Evolutionary conservation across 805 yeast species (phyloP), one percentile per base, ranked within the genome.

Genomic region (Komagataella pastoris): DNA sequence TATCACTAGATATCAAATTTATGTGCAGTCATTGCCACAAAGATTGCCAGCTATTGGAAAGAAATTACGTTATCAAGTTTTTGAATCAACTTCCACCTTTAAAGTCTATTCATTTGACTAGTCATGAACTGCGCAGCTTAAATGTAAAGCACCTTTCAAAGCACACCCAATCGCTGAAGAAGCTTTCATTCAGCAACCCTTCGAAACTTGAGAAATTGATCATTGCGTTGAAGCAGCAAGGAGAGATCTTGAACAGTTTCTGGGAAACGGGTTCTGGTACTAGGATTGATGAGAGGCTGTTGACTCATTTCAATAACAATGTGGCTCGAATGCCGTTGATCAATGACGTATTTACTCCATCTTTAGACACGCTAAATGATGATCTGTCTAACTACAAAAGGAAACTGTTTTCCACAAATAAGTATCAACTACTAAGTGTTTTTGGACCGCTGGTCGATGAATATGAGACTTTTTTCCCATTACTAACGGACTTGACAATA

Each of bases 1-100:
- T 54, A 17, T 21, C 56, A 4, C 24, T 54, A 4, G 53, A 54
- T 21, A 17, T 54, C 4, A 46, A 17, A 19, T 50, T 52, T 24
- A 17, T 44, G 24, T 52, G 53, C 36, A 40, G 44, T 10, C 30
- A 24, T 14, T 54, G 54, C 40, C 46, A 44, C 6, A 10, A 14
- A 14, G 54, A 53, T 21, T 53, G 55, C 30, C 44, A 30, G 10
- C 8, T 19, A 6, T 43, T 47, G 47, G 52, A 47, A 14, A 24
- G 49, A 17, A 30, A 10, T 6, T 36, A 54, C 43, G 30, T 52
- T 7, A 7, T 23, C n/a, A 17, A 47, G 18, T 52, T 54, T 30
- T 44, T 54, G 23, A 24, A 50, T 8, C n/a, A 3, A n/a, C 19
- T 50, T 7, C 51, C 50, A 12, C 51, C 54, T 8, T 43, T 54